Conservation (phyloP, 78 protist species). For the Dictyostelium firmibasis region DNA sequence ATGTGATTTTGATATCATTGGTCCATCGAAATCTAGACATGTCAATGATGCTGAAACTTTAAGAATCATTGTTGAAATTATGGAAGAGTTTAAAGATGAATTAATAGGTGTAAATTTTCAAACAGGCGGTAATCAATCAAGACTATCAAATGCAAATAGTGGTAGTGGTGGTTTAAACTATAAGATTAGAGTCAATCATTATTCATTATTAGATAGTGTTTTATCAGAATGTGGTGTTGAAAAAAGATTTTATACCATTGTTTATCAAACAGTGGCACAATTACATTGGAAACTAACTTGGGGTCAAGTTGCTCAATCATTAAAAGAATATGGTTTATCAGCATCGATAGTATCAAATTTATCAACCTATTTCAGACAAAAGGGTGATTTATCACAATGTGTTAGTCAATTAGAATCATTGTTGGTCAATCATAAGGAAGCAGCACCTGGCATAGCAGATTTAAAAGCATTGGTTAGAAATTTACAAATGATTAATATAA, state of each 20-base stretch:
- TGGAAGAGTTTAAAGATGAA: slow-evolving; percentile 65
- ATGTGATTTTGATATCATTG: slow-evolving; percentile 79
- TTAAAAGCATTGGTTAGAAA: slow-evolving; percentile 21
- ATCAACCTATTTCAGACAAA: slow-evolving; percentile 15
- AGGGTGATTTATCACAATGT: background rate
- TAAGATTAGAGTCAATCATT: slow-evolving; percentile 38
- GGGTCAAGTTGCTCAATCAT: slow-evolving; percentile 15
- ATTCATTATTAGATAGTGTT: slow-evolving; percentile 33
- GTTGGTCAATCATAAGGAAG: background rate
- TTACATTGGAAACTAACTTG: slow-evolving; percentile 42
- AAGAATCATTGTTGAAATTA: slow-evolving; percentile 52
- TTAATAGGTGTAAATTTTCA: background rate
- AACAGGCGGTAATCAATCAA: no score
- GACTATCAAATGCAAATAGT: no score
- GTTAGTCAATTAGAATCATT: slow-evolving; percentile 17
- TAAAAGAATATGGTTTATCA: slow-evolving; percentile 26
- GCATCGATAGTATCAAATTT: background rate
- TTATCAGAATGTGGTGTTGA: slow-evolving; percentile 48
- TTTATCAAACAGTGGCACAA: slow-evolving; percentile 19
- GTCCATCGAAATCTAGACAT: slow-evolving; percentile 34
- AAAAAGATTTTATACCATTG: background rate
- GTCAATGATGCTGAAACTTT: slow-evolving; percentile 66
- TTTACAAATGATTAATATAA: slow-evolving; percentile 57
- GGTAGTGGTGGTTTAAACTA: background rate
- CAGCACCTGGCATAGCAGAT: slow-evolving; percentile 1